These are phyloP conservation scores for Cercospora beticola DNA, from an alignment of 2,329 filamentous ascomycete species.

Conservation along the genomic window DNA sequence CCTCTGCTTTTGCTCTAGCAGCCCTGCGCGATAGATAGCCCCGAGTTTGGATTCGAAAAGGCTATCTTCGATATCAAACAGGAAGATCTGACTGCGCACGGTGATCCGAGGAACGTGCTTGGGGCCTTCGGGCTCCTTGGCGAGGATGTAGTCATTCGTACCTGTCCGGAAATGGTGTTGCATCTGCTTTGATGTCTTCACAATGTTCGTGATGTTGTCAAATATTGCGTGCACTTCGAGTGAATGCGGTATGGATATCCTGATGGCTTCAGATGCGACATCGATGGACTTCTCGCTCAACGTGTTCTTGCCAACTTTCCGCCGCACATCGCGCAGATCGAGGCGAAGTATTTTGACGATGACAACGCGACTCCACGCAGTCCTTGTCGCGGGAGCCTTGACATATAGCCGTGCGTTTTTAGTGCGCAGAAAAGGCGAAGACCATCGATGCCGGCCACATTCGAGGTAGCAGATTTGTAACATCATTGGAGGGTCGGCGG, in stretches of 20 bases:
- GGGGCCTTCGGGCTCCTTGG: constrained; percentile 80
- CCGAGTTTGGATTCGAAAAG: constrained; percentile 97
- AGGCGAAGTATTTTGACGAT: constrained; percentile 78
- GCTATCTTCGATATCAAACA: constrained; percentile 94
- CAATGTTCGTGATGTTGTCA: constrained; percentile 87
- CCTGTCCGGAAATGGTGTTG: constrained; percentile 88
- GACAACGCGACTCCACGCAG: constrained; percentile 81
- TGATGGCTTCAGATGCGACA: constrained; percentile 78
- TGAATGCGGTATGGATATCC: constrained; percentile 86
- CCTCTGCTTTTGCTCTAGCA: constrained; percentile 85
- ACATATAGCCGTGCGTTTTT: constrained; percentile 83
- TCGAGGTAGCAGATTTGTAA: constrained; percentile 82
- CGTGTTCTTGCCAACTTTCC: constrained; percentile 56
- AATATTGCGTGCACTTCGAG: constrained; percentile 84
- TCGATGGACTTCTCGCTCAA: constrained; percentile 81
- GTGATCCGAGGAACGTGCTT: constrained; percentile 86
- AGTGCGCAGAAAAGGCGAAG: constrained; percentile 74
- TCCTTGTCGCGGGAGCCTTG: constrained; percentile 77
- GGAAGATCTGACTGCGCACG: constrained; percentile 72
- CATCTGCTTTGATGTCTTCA: constrained; percentile 87
- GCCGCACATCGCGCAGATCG: constrained; percentile 74
- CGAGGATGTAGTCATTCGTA: constrained; percentile 82
- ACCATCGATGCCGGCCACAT: constrained; percentile 81
- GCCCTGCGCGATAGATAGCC: constrained; percentile 85
- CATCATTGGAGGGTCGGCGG: constrained; percentile 87